Percentiles rank a stretch among this genome's conserved stretches.
These are phyloP conservation scores for Drosera spatulata DNA, from an alignment of 179 eudicot genomes.

Conservation along the genomic window DNA sequence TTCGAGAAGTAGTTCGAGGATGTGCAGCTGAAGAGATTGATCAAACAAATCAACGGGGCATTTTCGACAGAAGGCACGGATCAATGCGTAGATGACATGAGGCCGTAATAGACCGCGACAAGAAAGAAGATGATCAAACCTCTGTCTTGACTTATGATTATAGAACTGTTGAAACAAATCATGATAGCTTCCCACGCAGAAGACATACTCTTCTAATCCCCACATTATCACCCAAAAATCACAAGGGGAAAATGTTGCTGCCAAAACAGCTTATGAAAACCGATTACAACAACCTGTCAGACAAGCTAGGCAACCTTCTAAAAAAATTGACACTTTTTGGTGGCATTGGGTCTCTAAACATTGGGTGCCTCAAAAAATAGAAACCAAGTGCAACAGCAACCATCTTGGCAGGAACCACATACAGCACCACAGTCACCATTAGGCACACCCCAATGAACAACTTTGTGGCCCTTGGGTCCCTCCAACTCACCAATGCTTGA, in stretches of 20 bases:
- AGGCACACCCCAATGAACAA: constrained; percentile 72
- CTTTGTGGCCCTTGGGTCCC: constrained; percentile 89
- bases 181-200: no score
- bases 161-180: no score
- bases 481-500: constrained; percentile 93
- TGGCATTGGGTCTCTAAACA: constrained; percentile 98
- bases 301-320: constrained; percentile 80
- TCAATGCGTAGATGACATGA: no score
- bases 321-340: constrained; percentile 82
- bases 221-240: no score
- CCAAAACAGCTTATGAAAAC: background rate
- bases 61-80: no score
- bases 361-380: constrained; percentile 89
- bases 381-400: constrained; percentile 96
- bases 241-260: background rate
- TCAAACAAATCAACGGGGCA: no score
- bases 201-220: no score
- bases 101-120: no score
- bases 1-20: no score
- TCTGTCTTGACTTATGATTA: no score
- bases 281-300: constrained; percentile 64
- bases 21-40: no score
- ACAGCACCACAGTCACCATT: constrained; percentile 47
- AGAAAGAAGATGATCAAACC: no score
- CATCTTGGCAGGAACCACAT: constrained; percentile 89